Percentiles rank a stretch among this genome's conserved stretches.
phyloP scores from a whole-genome alignment of 306 rosid species.

The Vigna radiata region DNA sequence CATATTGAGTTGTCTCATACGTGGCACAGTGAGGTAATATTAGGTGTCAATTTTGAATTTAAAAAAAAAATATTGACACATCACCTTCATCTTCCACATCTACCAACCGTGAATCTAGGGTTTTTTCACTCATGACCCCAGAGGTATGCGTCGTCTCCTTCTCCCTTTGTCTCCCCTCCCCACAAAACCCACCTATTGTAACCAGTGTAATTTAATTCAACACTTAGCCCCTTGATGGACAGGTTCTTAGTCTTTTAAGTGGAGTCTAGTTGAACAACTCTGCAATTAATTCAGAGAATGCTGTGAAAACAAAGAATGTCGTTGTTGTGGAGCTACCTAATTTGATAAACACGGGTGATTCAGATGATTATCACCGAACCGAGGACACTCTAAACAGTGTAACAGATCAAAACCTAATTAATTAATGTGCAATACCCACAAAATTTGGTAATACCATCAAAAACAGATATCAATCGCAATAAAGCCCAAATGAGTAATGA shows the following conservation, averaged over 20 bases:
- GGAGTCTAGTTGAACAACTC: conserved; percentile 63
- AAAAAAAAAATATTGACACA: too few species aligned
- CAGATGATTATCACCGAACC: conserved; percentile 50
- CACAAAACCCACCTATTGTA: background rate
- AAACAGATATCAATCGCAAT: conserved; percentile 20
- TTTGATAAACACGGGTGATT: conserved; percentile 84
- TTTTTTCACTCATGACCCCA: too few species aligned
- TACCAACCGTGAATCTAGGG: too few species aligned
- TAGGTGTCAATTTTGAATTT: too few species aligned
- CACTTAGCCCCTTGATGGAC: conserved; percentile 49
- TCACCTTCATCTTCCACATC: too few species aligned
- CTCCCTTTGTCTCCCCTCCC: too few species aligned
- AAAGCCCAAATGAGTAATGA: background rate
- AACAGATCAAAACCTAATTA: conserved; percentile 12
- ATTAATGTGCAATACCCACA: background rate
- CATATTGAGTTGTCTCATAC: too few species aligned
- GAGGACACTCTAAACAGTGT: conserved; percentile 48
- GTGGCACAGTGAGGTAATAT: too few species aligned
- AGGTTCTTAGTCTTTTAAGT: conserved; percentile 85
- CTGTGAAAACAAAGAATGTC: conserved; percentile 52
- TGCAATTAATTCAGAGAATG: conserved; percentile 48
- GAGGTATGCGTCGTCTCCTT: too few species aligned
- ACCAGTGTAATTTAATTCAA: conserved; percentile 20
- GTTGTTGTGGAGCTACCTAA: conserved; percentile 68
- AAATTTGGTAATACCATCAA: background rate